Evolutionary conservation across 164 flowering plant genomes (phyloP), one percentile per base, ranked within the genome.

Genomic region (Aristolochia fimbriata): DNA sequence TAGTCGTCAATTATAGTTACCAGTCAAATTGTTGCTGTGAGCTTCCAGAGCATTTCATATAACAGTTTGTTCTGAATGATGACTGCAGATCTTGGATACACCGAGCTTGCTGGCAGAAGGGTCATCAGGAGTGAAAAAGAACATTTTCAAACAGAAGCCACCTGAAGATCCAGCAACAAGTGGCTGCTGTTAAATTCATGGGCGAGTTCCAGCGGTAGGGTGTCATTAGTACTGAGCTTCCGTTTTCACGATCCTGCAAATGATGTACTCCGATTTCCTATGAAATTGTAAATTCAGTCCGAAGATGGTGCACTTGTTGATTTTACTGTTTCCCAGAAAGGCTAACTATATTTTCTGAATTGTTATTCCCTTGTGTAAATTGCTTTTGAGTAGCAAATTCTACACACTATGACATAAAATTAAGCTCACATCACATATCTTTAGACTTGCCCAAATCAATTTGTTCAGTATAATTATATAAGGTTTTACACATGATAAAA

Each of bases 41-140:
- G 30, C 30, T 27, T 27, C 30, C 30, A 27, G 30, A 27, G 30
- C 30, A 2, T n/a, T n/a, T n/a, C 43, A 37, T 37, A 6, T 49
- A 17, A 17, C 22, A 17, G 14, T 4, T 49, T 15, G 52, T 4
- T 13, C 37, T 66, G 43, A 22, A 31, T 63, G 55, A 41, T 57
- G 51, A 47, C 27, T 70, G 74, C 84, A 90, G 97, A 90, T 90
- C 23, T 74, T 87, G 77, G 97, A 87, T 14, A 90, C 95, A 4
- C 95, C 97, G 2, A 87, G 95, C 69, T 78, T 87, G 8, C 59
- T 87, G 73, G 85, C 87, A 10, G 95, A 81, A 19, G 91, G 88
- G 23, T 78, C 91, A 10, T 62, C 74, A 17, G 86, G 85, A 48
- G 76, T 74, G 47, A 90, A 75, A 58, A 85, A 64, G 80, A 87